Conservation (phyloP, 2,329 filamentous ascomycete genomes). For the Calonectria multiphialidica region DNA sequence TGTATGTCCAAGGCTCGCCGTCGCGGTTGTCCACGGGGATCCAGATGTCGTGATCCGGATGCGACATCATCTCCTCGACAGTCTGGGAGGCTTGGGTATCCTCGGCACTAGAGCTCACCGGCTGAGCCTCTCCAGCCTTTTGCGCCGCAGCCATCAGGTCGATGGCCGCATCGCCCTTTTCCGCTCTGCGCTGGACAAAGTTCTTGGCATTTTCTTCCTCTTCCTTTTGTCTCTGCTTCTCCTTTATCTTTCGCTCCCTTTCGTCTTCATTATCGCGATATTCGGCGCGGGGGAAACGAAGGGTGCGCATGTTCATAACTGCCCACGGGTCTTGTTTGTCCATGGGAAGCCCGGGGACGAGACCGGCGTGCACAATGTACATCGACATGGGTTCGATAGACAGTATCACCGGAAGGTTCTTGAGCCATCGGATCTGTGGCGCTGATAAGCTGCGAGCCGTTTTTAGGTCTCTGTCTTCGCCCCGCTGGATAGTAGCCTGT, state of each 20-base stretch:
- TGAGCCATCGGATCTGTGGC: constrained; percentile 77
- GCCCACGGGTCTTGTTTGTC: constrained; percentile 80
- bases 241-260: constrained; percentile 39
- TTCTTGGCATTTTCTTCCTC: constrained; percentile 5
- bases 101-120: background rate
- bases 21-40: constrained; percentile 57
- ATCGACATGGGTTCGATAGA: constrained; percentile 74
- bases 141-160: background rate
- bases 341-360: constrained; percentile 81
- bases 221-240: constrained; percentile 20
- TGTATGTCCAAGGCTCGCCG: constrained; percentile 76
- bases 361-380: constrained; percentile 85
- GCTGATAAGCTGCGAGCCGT: constrained; percentile 65
- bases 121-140: background rate
- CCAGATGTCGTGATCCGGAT: constrained; percentile 47
- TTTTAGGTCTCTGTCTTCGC: constrained; percentile 59
- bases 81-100: background rate
- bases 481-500: constrained; percentile 46
- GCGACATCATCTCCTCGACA: constrained; percentile 26
- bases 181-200: background rate
- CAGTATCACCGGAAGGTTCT: constrained; percentile 82
- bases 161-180: background rate
- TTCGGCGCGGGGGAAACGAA: constrained; percentile 66
- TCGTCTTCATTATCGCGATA: constrained; percentile 51
- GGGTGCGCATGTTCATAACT: constrained; percentile 92